Base-by-base conservation (phyloP, 106 monocot genomes). In the Platanthera guangdongensis region DNA sequence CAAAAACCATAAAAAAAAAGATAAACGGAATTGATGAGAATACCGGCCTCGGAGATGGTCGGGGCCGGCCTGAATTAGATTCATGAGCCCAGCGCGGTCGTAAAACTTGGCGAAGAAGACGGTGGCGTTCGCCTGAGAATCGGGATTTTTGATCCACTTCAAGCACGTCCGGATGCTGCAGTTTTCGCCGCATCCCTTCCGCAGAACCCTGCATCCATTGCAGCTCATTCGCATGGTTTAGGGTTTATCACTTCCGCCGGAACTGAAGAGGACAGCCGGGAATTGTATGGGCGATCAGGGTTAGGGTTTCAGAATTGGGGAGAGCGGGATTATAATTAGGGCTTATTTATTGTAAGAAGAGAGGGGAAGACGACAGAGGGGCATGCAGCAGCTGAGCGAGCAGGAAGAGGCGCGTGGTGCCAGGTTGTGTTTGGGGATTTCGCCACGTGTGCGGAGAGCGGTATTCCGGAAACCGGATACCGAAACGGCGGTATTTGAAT, bases 71-170 rank as follows among this genome's bases (percentile, higher is more conserved):
- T 80, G 78, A 50, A 87, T 73, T 51, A 87, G 84, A 75, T 87
- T 87, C 25, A 81, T 57, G 50, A 87, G 87, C 25, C 87, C 87
- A 30, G 87, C 87, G 9, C 87, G 80, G 78, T 83, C 87, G 74
- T 87, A 87, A 78, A 87, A 87, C 75, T 87, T 87, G 75, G 87
- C 84, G 14, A 87, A 75, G 76, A 87, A 87, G 65, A 87, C 81
- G 64, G 87, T 87, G 32, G 87, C 87, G 62, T 84, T 74, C 10
- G 83, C 83, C 74, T 87, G 87, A 46, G 87, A 67, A 25, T 84
- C 87, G 25, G 87, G 87, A 47, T 28, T 81, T 60, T 78, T 80
- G 75, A 87, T 78, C 87, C 87, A 87, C 74, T 80, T 78, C 25
- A 87, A 71, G 76, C 87, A 87, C 9, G 87, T 80, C 21, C 83